Evolutionary conservation across 805 yeast genomes (phyloP).

Genomic region (Candida coquimbonensis): DNA sequence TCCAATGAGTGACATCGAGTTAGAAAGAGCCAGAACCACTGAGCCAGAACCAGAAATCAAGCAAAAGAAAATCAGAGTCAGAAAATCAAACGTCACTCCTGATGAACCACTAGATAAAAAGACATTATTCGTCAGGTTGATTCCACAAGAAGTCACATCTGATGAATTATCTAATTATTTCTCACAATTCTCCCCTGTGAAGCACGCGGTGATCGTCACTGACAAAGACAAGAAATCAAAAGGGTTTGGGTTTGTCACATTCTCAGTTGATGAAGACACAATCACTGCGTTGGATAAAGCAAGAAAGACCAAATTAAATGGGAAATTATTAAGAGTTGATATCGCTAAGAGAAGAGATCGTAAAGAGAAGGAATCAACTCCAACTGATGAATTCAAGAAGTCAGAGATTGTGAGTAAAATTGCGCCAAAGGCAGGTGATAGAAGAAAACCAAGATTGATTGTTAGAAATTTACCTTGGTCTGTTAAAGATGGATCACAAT

Average conservation of each 20-base stretch:
- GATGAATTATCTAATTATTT: slow-evolving; percentile 80
- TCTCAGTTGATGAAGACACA: slow-evolving; percentile 80
- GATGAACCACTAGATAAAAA: slow-evolving; percentile 31
- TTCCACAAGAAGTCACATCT: slow-evolving; percentile 74
- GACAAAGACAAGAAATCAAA: slow-evolving; percentile 72
- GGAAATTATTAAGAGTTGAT: slow-evolving; percentile 66
- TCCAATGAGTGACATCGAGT: not conserved
- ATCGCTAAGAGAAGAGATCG: slow-evolving; percentile 91
- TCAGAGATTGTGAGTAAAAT: slow-evolving; percentile 42
- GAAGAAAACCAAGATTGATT: slow-evolving; percentile 53
- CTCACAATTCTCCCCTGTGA: slow-evolving; percentile 89
- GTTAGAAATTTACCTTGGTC: slow-evolving; percentile 96
- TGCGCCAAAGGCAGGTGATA: too few species aligned
- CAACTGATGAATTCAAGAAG: slow-evolving; percentile 14
- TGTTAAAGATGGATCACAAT: slow-evolving; percentile 65
- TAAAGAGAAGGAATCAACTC: slow-evolving; percentile 18
- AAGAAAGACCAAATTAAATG: slow-evolving; percentile 58
- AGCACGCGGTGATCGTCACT: slow-evolving; percentile 86
- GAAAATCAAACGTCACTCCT: not conserved
- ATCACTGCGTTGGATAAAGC: slow-evolving; percentile 62
- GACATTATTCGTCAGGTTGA: slow-evolving; percentile 79
- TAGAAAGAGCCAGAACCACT: not conserved
- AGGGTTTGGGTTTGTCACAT: slow-evolving; percentile 95
- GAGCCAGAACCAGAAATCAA: not conserved
- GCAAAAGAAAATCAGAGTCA: not conserved